These are phyloP conservation scores for Populus pruinosa DNA, from an alignment of 345 rosid genomes.

Conservation along the genomic window DNA sequence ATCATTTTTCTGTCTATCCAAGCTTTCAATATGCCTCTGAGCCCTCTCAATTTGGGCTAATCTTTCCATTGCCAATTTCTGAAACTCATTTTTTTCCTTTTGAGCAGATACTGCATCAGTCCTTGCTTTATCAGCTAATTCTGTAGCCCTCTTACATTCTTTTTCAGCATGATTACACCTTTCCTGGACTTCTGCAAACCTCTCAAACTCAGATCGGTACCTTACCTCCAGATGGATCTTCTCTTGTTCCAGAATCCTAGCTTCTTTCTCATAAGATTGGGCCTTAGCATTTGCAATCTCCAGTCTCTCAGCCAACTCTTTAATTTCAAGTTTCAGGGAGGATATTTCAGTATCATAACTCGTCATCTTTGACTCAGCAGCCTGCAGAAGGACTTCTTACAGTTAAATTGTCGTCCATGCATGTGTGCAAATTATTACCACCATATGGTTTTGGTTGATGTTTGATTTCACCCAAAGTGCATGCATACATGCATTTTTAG, in stretches of 20 bases:
- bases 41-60: conserved; percentile 76
- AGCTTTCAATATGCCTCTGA: conserved; percentile 70
- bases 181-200: conserved; percentile 81
- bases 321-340: conserved; percentile 54
- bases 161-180: conserved; percentile 78
- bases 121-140: conserved; percentile 81
- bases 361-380: conserved; percentile 77
- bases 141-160: conserved; percentile 85
- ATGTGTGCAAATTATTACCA: not conserved
- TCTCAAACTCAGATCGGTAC: conserved; percentile 71
- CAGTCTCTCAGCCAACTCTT: conserved; percentile 54
- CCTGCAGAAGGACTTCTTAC: conserved; percentile 46
- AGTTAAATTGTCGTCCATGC: conserved; percentile 2
- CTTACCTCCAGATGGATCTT: conserved; percentile 75
- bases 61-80: conserved; percentile 87
- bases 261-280: conserved; percentile 69
- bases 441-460: not conserved
- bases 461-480: not conserved
- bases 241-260: conserved; percentile 81
- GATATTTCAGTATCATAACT: conserved; percentile 71
- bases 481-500: not conserved
- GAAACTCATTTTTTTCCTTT: conserved; percentile 73
- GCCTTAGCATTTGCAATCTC: conserved; percentile 71
- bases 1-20: conserved; percentile 70
- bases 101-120: conserved; percentile 77